phyloP scores from a whole-genome alignment of 345 rosid genomes.

The Linum lewisii region DNA sequence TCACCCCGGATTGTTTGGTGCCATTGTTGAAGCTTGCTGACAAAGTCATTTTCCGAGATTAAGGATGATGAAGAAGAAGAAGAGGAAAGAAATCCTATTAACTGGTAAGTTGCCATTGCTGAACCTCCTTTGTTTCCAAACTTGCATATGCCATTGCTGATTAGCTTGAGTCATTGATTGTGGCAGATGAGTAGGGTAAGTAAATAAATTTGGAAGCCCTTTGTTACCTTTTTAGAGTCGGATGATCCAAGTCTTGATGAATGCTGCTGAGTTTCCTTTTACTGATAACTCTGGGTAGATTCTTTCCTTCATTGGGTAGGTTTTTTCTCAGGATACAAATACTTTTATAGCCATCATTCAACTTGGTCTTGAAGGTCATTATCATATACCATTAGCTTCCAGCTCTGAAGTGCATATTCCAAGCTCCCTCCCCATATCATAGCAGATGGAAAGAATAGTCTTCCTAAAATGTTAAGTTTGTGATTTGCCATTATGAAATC shows the following conservation, averaged over 20 bases:
- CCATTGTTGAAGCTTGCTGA: conserved; percentile 71
- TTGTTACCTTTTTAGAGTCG: too few relatives aligned
- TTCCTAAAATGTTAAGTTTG: too few relatives aligned
- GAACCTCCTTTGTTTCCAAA: background rate
- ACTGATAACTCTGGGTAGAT: too few relatives aligned
- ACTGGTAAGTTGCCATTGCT: background rate
- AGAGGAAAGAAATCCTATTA: background rate
- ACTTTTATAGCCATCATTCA: background rate
- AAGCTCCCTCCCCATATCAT: too few relatives aligned
- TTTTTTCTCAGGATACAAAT: background rate
- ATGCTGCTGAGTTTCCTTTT: too few relatives aligned
- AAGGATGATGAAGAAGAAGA: conserved; percentile 6
- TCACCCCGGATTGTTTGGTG: conserved; percentile 75
- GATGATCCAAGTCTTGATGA: too few relatives aligned
- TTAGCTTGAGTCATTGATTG: background rate
- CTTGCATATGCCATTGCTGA: background rate
- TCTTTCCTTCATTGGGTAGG: too few relatives aligned
- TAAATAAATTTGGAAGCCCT: too few relatives aligned
- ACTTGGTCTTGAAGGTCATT: background rate
- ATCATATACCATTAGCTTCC: background rate
- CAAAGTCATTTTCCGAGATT: conserved; percentile 74
- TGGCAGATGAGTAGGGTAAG: too few relatives aligned
- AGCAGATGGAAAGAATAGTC: too few relatives aligned
- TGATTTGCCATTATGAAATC: too few relatives aligned
- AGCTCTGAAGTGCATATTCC: too few relatives aligned